Evolutionary conservation across 2,329 filamentous ascomycete genomes (phyloP).

Genomic region (Aspergillus sp.): DNA sequence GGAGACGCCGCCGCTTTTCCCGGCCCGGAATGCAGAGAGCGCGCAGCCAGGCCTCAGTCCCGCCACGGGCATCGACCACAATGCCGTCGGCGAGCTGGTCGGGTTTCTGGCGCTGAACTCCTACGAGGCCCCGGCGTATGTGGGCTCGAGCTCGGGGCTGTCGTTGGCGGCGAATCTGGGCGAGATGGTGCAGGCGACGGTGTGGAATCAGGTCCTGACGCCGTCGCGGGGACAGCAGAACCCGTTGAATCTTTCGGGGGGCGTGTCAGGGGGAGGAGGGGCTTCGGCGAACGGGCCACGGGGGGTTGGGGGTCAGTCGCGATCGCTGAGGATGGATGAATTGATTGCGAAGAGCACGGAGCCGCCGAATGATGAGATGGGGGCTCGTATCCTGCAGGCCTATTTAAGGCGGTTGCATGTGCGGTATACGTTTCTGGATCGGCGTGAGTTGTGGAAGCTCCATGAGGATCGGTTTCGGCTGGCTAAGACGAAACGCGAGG

Average conservation of each 20-base stretch:
- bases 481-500: constrained; percentile 36
- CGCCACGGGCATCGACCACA: constrained; percentile 29
- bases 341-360: constrained; percentile 45
- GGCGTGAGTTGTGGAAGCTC: constrained; percentile 45
- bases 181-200: constrained; percentile 55
- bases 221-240: constrained; percentile 21
- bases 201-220: constrained; percentile 53
- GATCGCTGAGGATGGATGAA: constrained; percentile 41
- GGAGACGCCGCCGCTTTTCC: constrained; percentile 19
- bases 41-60: constrained; percentile 14
- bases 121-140: constrained; percentile 49
- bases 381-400: constrained; percentile 44
- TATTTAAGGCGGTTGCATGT: constrained; percentile 50
- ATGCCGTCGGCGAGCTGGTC: constrained; percentile 47
- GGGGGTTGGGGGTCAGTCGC: constrained; percentile 23
- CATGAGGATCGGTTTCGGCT: constrained; percentile 44
- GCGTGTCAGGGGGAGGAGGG: not conserved
- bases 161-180: constrained; percentile 52
- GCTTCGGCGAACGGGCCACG: constrained; percentile 15
- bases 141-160: constrained; percentile 51
- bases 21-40: constrained; percentile 22
- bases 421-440: constrained; percentile 52
- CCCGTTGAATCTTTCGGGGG: constrained; percentile 12
- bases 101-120: constrained; percentile 49
- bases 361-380: constrained; percentile 49